A percentile compares a stretch with the other conserved stretches of the same genome.
Evolutionary conservation across 345 rosid genomes (phyloP).

Genomic region (Pugionium dolabratum): DNA sequence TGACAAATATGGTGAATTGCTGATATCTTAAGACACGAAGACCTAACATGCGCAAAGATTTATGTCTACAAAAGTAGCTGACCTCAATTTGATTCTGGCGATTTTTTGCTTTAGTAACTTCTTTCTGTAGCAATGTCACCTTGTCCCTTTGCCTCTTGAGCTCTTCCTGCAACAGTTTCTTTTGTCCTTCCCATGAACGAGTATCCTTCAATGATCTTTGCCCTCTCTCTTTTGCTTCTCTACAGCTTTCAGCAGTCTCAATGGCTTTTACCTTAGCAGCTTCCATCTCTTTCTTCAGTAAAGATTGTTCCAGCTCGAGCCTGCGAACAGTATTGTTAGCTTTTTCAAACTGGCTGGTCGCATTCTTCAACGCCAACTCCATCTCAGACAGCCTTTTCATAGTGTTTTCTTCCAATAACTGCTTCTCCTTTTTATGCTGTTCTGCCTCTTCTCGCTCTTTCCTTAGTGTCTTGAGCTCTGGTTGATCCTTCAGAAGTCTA

Average conservation of each 20-base stretch:
- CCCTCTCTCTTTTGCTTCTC: slow-evolving; percentile 77
- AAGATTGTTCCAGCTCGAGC: slow-evolving; percentile 78
- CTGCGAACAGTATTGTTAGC: slow-evolving; percentile 70
- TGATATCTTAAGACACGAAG: slow-evolving; percentile 20
- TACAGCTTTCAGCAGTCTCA: slow-evolving; percentile 77
- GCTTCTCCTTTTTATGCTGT: slow-evolving; percentile 75
- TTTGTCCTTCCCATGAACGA: slow-evolving; percentile 87
- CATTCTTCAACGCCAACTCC: slow-evolving; percentile 79
- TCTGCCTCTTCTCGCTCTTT: slow-evolving; percentile 84
- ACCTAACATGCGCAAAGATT: slow-evolving; percentile 17
- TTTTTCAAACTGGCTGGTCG: slow-evolving; percentile 76
- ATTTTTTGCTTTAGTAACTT: slow-evolving; percentile 38
- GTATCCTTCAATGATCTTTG: slow-evolving; percentile 57
- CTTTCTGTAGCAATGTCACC: slow-evolving; percentile 45
- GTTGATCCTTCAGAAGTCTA: slow-evolving; percentile 72
- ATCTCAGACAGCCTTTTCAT: slow-evolving; percentile 82
- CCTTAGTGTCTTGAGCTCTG: slow-evolving; percentile 79
- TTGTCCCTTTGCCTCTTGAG: slow-evolving; percentile 59
- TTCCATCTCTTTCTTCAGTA: slow-evolving; percentile 76
- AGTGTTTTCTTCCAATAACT: slow-evolving; percentile 72
- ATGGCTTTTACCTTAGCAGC: slow-evolving; percentile 66
- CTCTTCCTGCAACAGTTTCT: slow-evolving; percentile 68
- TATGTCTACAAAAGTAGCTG: slow-evolving; percentile 22
- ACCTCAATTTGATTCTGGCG: slow-evolving; percentile 43
- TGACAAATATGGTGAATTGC: background rate